Percentiles rank a stretch among this genome's conserved stretches.
Evolutionary conservation across 495 filamentous ascomycete species (phyloP).

Genomic region (Trichodelitschia bisporula): DNA sequence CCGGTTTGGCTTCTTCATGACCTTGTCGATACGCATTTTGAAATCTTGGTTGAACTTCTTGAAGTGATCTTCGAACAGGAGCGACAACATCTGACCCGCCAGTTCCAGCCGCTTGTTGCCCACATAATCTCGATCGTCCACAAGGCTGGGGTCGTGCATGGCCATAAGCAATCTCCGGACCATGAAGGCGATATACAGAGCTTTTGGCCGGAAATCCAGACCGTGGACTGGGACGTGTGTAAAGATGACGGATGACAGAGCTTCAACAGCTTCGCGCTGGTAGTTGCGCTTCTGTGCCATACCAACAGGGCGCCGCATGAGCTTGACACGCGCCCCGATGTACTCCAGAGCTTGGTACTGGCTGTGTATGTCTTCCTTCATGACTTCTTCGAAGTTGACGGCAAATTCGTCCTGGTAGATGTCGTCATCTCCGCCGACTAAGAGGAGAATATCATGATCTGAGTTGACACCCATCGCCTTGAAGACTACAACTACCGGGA

Average conservation of each 20-base stretch:
- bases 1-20: slow-evolving; percentile 68
- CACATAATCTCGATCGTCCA: slow-evolving; percentile 93
- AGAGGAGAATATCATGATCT: slow-evolving; percentile 75
- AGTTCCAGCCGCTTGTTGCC: slow-evolving; percentile 92
- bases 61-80: slow-evolving; percentile 93
- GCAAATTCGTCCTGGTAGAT: slow-evolving; percentile 81
- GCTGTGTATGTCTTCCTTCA: slow-evolving; percentile 57
- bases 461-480: slow-evolving; percentile 87
- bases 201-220: slow-evolving; percentile 84
- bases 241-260: slow-evolving; percentile 70
- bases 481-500: slow-evolving; percentile 75
- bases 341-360: slow-evolving; percentile 91
- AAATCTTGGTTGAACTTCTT: slow-evolving; percentile 75
- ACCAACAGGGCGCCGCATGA: slow-evolving; percentile 37
- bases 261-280: slow-evolving; percentile 73
- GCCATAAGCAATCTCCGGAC: slow-evolving; percentile 82
- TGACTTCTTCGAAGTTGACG: slow-evolving; percentile 80
- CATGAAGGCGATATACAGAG: slow-evolving; percentile 91
- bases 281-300: slow-evolving; percentile 35
- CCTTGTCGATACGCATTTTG: slow-evolving; percentile 79
- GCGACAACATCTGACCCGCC: slow-evolving; percentile 78
- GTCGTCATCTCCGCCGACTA: slow-evolving; percentile 63
- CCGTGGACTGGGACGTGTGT: slow-evolving; percentile 79
- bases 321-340: slow-evolving; percentile 63
- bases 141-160: slow-evolving; percentile 58